A percentile compares a stretch with the other conserved stretches of the same genome.
phyloP scores from a whole-genome alignment of 805 yeast species.

The Yarrowia porcina region DNA sequence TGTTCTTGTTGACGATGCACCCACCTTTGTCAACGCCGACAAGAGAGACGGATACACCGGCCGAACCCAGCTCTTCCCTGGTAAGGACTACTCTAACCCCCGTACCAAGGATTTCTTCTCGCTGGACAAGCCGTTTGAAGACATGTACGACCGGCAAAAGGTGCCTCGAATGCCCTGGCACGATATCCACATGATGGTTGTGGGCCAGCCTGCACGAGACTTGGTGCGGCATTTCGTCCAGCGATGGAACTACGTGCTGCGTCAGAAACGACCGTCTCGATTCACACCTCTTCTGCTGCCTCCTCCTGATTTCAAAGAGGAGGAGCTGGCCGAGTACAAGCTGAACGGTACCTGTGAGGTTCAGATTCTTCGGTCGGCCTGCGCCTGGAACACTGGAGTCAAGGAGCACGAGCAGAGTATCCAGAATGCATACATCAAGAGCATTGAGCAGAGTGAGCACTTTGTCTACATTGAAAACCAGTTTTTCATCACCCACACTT shows the following conservation, averaged over 20 bases:
- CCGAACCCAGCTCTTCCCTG: slow-evolving; percentile 72
- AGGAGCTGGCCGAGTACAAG: slow-evolving; percentile 58
- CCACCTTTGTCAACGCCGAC: slow-evolving; percentile 38
- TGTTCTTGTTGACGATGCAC: slow-evolving; percentile 72
- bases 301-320: slow-evolving; percentile 78
- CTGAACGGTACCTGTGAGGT: slow-evolving; percentile 86
- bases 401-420: slow-evolving; percentile 82
- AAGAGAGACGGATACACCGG: slow-evolving; percentile 27
- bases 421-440: slow-evolving; percentile 85
- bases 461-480: slow-evolving; percentile 94
- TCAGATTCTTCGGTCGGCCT: slow-evolving; percentile 83
- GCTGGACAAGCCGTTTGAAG: slow-evolving; percentile 81
- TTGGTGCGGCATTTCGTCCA: slow-evolving; percentile 91
- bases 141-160: slow-evolving; percentile 77
- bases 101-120: slow-evolving; percentile 81
- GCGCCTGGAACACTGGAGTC: slow-evolving; percentile 90
- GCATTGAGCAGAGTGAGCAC: slow-evolving; percentile 89
- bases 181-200: slow-evolving; percentile 92
- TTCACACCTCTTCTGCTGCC: slow-evolving; percentile 90
- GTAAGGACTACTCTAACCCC: slow-evolving; percentile 96
- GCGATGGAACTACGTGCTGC: slow-evolving; percentile 89
- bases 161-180: slow-evolving; percentile 99
- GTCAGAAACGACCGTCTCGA: slow-evolving; percentile 93
- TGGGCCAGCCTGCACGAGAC: slow-evolving; percentile 94
- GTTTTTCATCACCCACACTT: slow-evolving; percentile 87